Conservation (phyloP, 495 filamentous ascomycete genomes). For the Staphylotrichum longicolle region DNA sequence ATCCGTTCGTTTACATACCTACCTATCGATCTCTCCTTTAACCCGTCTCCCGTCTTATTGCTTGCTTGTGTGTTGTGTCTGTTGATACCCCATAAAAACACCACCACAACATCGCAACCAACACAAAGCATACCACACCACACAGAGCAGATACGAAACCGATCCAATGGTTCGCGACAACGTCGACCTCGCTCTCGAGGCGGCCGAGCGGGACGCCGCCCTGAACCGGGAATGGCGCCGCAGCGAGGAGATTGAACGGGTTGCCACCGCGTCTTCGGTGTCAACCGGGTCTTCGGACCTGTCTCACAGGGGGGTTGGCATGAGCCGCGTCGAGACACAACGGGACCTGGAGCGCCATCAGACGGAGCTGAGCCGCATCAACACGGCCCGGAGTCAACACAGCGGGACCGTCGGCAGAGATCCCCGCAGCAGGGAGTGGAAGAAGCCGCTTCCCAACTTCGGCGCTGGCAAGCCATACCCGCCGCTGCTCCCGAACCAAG, state of each 20-base stretch:
- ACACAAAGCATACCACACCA: background rate
- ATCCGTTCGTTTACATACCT: slow-evolving; percentile 4
- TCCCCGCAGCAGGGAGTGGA: slow-evolving; percentile 48
- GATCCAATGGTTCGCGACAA: slow-evolving; percentile 43
- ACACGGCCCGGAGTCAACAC: slow-evolving; percentile 72
- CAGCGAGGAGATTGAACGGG: slow-evolving; percentile 51
- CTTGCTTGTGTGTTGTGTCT: background rate
- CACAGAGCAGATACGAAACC: background rate
- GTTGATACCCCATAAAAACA: background rate
- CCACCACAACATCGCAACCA: background rate
- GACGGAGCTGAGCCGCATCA: slow-evolving; percentile 73
- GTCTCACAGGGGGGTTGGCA: slow-evolving; percentile 28
- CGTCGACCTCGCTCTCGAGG: slow-evolving; percentile 52
- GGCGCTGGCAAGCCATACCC: slow-evolving; percentile 80
- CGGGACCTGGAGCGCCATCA: slow-evolving; percentile 67
- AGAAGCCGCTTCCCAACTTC: slow-evolving; percentile 57
- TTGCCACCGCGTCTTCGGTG: slow-evolving; percentile 48
- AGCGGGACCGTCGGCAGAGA: slow-evolving; percentile 66
- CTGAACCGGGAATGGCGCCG: slow-evolving; percentile 18
- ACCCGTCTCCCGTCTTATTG: background rate
- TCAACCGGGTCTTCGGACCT: slow-evolving; percentile 44
- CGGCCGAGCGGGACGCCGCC: slow-evolving; percentile 46
- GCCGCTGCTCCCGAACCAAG: slow-evolving; percentile 64
- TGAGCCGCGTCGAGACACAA: slow-evolving; percentile 63
- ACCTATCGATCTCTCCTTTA: background rate